A percentile compares a stretch with the other conserved stretches of the same genome.
These are phyloP conservation scores for Actinidia arguta DNA, from an alignment of 179 eudicot species.

Conservation along the genomic window DNA sequence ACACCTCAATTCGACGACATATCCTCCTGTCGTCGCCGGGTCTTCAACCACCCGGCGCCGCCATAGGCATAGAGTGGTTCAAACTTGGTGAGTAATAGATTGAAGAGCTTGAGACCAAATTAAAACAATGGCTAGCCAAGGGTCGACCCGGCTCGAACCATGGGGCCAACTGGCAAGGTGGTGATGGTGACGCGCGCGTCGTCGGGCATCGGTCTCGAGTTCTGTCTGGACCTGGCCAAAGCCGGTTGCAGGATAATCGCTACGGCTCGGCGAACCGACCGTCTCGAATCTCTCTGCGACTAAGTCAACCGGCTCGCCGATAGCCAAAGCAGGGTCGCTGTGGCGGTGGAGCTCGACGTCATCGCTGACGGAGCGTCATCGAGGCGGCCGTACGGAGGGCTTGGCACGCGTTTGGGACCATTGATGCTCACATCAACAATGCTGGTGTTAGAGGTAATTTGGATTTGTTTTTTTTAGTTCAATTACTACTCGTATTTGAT, in stretches of 20 bases:
- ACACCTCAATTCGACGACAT: too few relatives aligned
- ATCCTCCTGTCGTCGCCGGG: too few relatives aligned
- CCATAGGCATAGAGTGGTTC: too few relatives aligned
- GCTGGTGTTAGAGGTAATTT: slow-evolving; percentile 66
- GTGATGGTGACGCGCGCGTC: slow-evolving; percentile 81
- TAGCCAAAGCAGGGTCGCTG: not conserved
- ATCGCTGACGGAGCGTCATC: slow-evolving; percentile 35
- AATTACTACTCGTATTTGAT: too few relatives aligned
- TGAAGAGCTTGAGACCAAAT: too few relatives aligned
- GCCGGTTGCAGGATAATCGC: slow-evolving; percentile 66
- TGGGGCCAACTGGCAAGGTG: slow-evolving; percentile 44
- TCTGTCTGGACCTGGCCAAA: slow-evolving; percentile 61
- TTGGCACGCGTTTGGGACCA: slow-evolving; percentile 70
- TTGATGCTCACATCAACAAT: slow-evolving; percentile 67
- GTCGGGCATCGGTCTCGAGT: slow-evolving; percentile 65
- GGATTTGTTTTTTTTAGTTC: too few relatives aligned
- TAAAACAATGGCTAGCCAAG: too few relatives aligned
- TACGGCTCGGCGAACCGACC: slow-evolving; percentile 65
- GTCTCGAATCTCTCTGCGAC: slow-evolving; percentile 58
- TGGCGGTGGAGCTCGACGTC: slow-evolving; percentile 66
- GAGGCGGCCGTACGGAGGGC: slow-evolving; percentile 51
- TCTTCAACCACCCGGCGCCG: too few relatives aligned
- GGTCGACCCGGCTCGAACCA: slow-evolving; percentile 33
- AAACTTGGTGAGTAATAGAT: too few relatives aligned
- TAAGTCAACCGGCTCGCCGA: slow-evolving; percentile 32